Percentiles rank a stretch among this genome's conserved stretches.
Evolutionary conservation across 2,329 filamentous ascomycete genomes (phyloP).

Genomic region (Fusarium udum): DNA sequence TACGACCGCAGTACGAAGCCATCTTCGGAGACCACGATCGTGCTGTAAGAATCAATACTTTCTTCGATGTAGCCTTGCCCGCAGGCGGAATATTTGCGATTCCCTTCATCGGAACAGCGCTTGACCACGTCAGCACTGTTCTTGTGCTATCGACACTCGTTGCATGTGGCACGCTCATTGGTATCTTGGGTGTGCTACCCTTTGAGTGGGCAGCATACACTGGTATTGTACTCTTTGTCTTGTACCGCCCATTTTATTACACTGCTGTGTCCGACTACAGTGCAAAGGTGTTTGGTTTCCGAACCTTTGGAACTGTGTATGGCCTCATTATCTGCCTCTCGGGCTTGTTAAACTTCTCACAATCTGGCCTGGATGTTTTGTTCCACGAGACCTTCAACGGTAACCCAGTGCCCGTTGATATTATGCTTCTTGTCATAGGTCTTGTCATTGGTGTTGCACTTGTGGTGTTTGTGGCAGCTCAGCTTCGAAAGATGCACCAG

Average conservation of each 20-base stretch:
- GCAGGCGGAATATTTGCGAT: slow-evolving; percentile 85
- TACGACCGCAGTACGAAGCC: slow-evolving; percentile 81
- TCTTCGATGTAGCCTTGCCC: slow-evolving; percentile 83
- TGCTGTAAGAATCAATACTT: slow-evolving; percentile 78
- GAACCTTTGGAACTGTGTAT: slow-evolving; percentile 94
- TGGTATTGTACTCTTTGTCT: slow-evolving; percentile 81
- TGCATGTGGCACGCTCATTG: slow-evolving; percentile 75
- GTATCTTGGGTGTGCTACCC: slow-evolving; percentile 78
- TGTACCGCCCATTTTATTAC: slow-evolving; percentile 91
- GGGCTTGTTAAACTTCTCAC: slow-evolving; percentile 84
- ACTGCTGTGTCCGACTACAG: slow-evolving; percentile 89
- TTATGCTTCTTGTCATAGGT: slow-evolving; percentile 70
- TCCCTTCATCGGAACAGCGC: slow-evolving; percentile 83
- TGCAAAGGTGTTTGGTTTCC: slow-evolving; percentile 91
- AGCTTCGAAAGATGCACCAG: slow-evolving; percentile 48
- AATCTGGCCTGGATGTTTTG: slow-evolving; percentile 80
- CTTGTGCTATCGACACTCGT: slow-evolving; percentile 78
- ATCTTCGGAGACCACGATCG: slow-evolving; percentile 70
- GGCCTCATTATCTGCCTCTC: slow-evolving; percentile 88
- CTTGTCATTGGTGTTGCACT: slow-evolving; percentile 71
- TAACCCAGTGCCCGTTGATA: slow-evolving; percentile 81
- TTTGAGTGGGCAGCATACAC: slow-evolving; percentile 75
- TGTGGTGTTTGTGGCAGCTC: slow-evolving; percentile 70
- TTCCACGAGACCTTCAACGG: slow-evolving; percentile 77
- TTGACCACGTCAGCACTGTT: slow-evolving; percentile 79